A percentile compares a stretch with the other conserved stretches of the same genome.
Evolutionary conservation across 2,329 filamentous ascomycete genomes (phyloP).

Genomic region (Alternaria burnsii): DNA sequence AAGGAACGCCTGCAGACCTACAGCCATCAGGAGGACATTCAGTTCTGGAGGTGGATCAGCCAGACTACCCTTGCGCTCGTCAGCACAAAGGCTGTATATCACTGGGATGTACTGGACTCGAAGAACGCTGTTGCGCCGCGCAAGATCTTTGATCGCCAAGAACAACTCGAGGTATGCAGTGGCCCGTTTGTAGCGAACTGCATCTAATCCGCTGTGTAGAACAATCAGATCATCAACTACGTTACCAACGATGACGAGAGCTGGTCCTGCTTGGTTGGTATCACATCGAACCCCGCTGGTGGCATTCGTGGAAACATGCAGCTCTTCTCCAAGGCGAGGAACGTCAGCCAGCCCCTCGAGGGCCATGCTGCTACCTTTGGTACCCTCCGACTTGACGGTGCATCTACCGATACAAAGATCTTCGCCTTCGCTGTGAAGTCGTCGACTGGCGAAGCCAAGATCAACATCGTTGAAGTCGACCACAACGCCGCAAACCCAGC

Average conservation of each 20-base stretch:
- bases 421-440: constrained; percentile 97
- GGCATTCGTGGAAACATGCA: constrained; percentile 97
- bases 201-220: constrained; percentile 59
- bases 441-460: constrained; percentile 81
- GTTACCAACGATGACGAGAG: constrained; percentile 94
- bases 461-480: constrained; percentile 98
- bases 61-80: constrained; percentile 88
- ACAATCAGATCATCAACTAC: constrained; percentile 99
- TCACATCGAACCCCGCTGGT: constrained; percentile 90
- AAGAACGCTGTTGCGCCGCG: constrained; percentile 76
- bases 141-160: constrained; percentile 94
- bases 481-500: constrained; percentile 87
- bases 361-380: constrained; percentile 96
- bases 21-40: constrained; percentile 95
- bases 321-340: constrained; percentile 93
- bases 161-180: constrained; percentile 79
- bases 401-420: constrained; percentile 88
- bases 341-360: constrained; percentile 97
- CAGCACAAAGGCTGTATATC: constrained; percentile 89
- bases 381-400: constrained; percentile 86
- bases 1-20: constrained; percentile 98
- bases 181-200: constrained; percentile 16
- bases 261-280: constrained; percentile 98
- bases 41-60: constrained; percentile 99
- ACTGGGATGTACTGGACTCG: constrained; percentile 96